A percentile compares a stretch with the other conserved stretches of the same genome.
Conservation (phyloP, 139 green algal species). For the Trebouxia sp. region DNA sequence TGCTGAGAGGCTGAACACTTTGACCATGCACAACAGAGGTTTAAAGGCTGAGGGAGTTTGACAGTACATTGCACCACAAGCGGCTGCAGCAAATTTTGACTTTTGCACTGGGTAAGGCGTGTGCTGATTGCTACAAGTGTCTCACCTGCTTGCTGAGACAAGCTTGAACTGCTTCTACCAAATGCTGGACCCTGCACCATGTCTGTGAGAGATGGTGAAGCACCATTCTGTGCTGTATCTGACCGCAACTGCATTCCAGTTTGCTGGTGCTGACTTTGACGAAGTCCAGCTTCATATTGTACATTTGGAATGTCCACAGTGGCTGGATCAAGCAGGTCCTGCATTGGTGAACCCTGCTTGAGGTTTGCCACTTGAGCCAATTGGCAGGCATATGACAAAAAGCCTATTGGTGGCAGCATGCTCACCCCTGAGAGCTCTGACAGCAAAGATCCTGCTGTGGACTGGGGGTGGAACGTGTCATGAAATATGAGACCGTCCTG, state of each 20-base stretch:
- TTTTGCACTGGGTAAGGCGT: too few relatives aligned
- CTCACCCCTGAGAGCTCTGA: slow-evolving; percentile 3
- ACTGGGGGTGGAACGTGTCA: slow-evolving; percentile 5
- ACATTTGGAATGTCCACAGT: neutral
- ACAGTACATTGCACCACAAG: too few relatives aligned
- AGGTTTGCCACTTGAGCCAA: too few relatives aligned
- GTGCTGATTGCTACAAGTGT: neutral
- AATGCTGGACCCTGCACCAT: slow-evolving; percentile 3
- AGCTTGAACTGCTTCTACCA: neutral
- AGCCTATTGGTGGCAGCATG: neutral
- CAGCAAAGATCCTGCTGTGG: slow-evolving; percentile 13
- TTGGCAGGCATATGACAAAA: neutral
- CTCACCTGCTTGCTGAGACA: slow-evolving; percentile 11
- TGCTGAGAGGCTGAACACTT: neutral
- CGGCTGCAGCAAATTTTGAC: too few relatives aligned
- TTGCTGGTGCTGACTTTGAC: neutral
- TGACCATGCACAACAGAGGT: too few relatives aligned
- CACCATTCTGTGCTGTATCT: slow-evolving; percentile 2
- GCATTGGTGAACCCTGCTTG: too few relatives aligned
- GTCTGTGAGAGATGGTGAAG: neutral
- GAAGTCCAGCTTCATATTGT: neutral
- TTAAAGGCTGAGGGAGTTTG: too few relatives aligned
- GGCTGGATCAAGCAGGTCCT: slow-evolving; percentile 20
- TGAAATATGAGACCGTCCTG: neutral
- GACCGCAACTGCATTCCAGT: slow-evolving; percentile 6